Evolutionary conservation across 2,329 filamentous ascomycete species (phyloP), one percentile per base, ranked within the genome.

Genomic region (Trichoderma koningiopsis): DNA sequence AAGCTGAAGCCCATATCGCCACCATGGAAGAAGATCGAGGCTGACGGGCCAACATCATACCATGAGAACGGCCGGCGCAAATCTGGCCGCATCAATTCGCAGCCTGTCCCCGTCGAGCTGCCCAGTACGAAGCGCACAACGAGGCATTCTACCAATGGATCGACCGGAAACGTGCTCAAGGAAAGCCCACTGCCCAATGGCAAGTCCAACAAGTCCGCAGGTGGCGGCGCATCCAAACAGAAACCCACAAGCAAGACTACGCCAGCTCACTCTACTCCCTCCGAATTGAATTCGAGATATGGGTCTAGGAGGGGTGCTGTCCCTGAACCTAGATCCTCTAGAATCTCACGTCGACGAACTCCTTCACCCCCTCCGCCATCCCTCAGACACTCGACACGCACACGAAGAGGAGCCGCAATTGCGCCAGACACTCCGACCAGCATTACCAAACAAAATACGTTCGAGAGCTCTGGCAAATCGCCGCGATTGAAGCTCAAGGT

Each of bases 1-100:
- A 90, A 81, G 70, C 70, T 72, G 0, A 82, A 81, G 68, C 82
- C 83, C 65, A 85, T 86, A 70, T 98, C 95, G 72, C 96, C 96
- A 73, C 96, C 96, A 27, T 99, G 96, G 96, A 98, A 96, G 83
- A 92, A 89, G 76, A 87, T 92, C 72, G 87, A 87, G 70, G 93
- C 92, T 52, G 92, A 97, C 33, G 96, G 96, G 0, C 96, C 96
- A 27, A 96, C 95, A 4, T 91, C 92, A 0, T 94, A 96, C 77
- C 87, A 91, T 57, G 88, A 86, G 81, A 92, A 86, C 87, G 93
- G 92, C 60, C 86, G 86, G 72, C 86, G 89, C 70, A 90, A 89
- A 75, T 91, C 89, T 27, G 88, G 88, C 52, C 86, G 89, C 71
- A 87, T 88, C 74, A 91, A 91, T 75, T 77, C 78, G 2, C 75